Base-by-base conservation (phyloP, 495 filamentous ascomycete species). In the Parathielavia appendiculata region DNA sequence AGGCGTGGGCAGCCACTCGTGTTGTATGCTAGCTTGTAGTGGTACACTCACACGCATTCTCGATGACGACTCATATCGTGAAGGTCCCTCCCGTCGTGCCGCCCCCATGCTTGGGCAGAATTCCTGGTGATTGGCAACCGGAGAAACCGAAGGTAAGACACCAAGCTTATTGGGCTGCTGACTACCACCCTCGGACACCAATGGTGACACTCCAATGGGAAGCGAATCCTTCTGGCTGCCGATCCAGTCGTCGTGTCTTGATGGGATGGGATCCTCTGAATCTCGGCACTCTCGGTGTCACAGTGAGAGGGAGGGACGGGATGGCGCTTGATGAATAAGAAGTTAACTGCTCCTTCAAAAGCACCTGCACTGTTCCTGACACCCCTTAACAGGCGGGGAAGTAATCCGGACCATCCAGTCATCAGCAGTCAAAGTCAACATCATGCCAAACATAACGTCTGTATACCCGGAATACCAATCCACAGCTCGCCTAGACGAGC, bases 381-480 rank as follows among this genome's bases (percentile, higher is more conserved):
- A 6, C 26, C 26, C 26, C 6, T 30, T 30, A 6, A 30, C 26
- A 30, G 26, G 2, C 26, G 3, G 26, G 26, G 26, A 6, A 30
- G 26, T 30, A 30, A 6, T 30, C 26, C 26, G 26, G 6, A 30
- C 26, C 6, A 30, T 2, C 26, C 26, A 30, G 10, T 9, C 26
- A 35, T 8, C 14, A 19, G 16, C 6, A 7, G 0, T 38, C 19
- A 38, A 23, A 39, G 5, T 17, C 50, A 13, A 14, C 20, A 32
- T 11, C 32, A 59, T 58, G 61, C 45, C 35, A n/a, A 35, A 48
- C 35, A 52, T 58, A 9, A 12, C 19, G 12, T 20, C 11, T 3
- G 5, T 6, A 11, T 64, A 64, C 57, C 69, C 68, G 2, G 68
- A 72, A 30, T 72, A 72, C 56, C 13, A 7, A 10, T 44, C 38